Percentiles rank a stretch among this genome's conserved stretches.
phyloP scores from a whole-genome alignment of 371 early-diverging fungal species.

The Saksenaea vasiformis region DNA sequence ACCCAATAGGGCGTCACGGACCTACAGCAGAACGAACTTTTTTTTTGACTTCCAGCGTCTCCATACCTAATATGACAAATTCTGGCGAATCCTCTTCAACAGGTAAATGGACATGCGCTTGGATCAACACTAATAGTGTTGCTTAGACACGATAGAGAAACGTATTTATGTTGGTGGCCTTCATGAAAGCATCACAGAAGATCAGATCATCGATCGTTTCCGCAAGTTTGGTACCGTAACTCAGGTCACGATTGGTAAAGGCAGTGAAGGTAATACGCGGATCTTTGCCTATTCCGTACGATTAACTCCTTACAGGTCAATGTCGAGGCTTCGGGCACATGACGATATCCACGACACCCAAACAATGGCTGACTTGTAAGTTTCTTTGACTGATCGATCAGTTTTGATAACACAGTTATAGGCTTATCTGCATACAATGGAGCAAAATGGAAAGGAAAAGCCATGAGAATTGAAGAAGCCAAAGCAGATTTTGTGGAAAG shows the following conservation, averaged over 20 bases:
- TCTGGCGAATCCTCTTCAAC: neutral
- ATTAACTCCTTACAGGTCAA: conserved; percentile 25
- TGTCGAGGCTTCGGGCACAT: conserved; percentile 81
- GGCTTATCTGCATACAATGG: conserved; percentile 70
- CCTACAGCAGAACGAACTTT: too few relatives aligned
- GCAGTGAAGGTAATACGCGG: conserved; percentile 29
- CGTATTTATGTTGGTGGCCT: conserved; percentile 81
- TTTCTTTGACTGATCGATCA: conserved; percentile 19
- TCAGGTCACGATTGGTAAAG: conserved; percentile 53
- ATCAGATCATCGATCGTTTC: conserved; percentile 68
- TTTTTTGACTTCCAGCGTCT: too few relatives aligned
- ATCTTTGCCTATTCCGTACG: neutral
- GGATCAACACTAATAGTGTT: neutral
- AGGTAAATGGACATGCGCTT: neutral
- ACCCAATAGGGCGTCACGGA: too few relatives aligned
- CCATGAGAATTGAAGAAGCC: conserved; percentile 77
- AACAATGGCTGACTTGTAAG: conserved; percentile 69
- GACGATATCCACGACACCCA: conserved; percentile 63
- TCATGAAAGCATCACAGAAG: conserved; percentile 53
- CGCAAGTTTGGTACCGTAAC: conserved; percentile 67
- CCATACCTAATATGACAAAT: neutral
- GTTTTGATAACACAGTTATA: conserved; percentile 31
- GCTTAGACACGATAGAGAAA: conserved; percentile 41
- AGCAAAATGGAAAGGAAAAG: conserved; percentile 87
- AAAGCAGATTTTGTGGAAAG: conserved; percentile 69